phyloP scores from a whole-genome alignment of 495 filamentous ascomycete species.

The Xylaria venustula region DNA sequence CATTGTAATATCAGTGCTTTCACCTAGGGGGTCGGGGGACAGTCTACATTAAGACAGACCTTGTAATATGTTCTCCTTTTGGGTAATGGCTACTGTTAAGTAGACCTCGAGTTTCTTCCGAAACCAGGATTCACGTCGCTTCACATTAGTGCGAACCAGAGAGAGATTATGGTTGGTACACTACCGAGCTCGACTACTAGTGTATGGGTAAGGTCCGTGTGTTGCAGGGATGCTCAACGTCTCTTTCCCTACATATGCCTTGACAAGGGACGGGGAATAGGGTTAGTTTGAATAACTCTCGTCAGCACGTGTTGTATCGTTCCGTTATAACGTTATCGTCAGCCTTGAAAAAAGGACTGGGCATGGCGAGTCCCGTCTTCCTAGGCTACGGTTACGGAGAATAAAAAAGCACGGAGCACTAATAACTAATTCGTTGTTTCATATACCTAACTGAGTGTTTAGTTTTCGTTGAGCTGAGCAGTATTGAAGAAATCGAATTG shows the following conservation, averaged over 20 bases:
- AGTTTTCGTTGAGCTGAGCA: no score
- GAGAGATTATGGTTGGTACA: not conserved
- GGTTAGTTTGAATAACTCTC: not conserved
- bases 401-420: no score
- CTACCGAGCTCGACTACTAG: no score
- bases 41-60: not conserved
- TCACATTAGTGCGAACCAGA: not conserved
- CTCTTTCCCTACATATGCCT: not conserved
- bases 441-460: no score
- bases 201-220: conserved; percentile 9
- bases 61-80: not conserved
- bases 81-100: not conserved
- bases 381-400: no score
- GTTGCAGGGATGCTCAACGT: not conserved
- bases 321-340: no score
- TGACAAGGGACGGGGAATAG: not conserved
- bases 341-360: no score
- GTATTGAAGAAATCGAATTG: no score
- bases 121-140: not conserved
- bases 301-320: not conserved
- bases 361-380: no score
- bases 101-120: not conserved
- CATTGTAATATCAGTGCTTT: not conserved
- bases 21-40: not conserved
- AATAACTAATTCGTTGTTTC: no score